Base-by-base conservation (phyloP, 768 basidiomycete genomes). In the Mrakia gelida region DNA sequence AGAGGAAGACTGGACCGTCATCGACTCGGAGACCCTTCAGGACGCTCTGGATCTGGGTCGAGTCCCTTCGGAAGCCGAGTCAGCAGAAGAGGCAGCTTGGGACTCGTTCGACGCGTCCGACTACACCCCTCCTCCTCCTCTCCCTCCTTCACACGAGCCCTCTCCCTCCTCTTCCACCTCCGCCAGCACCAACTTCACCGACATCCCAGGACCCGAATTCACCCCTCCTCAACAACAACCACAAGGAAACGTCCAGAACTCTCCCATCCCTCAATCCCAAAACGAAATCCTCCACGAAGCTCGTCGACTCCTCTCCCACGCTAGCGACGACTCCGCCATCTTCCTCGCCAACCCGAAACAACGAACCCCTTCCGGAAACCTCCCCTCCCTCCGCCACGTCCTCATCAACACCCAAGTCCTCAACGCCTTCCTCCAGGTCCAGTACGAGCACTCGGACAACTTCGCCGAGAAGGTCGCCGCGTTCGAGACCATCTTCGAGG, bases 341-440 rank as follows among this genome's bases (percentile, higher is more conserved):
- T 71, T 73, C 41, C 45, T 74, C 30, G 18, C 76, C 34, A 26
- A 74, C 32, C 68, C 71, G 11, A 38, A 41, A 21, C 43, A 71
- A n/a, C 73, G 73, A 28, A 30, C 75, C 1, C 74, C 75, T 0
- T 26, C 71, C n/a, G 72, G 71, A 18, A 67, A 78, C 32, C 79
- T 65, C 6, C 73, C 80, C 18, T 87, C 86, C 76, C 94, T 96
- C 84, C 82, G 83, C 9, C 80, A 86, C 75, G 92, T 95, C 49
- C 70, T 83, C 9, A 81, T 91, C 72, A 89, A 89, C 0, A 81
- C 92, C 0, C 86, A 88, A 1, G 87, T 97, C 9, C 81, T 95
- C 80, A 92, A 91, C 80, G 89, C 94, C 3, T 98, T 93, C 82
- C 85, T 97, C 71, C 89, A 91, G 18, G 91, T 95, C 0, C 88